phyloP scores from a whole-genome alignment of 768 basidiomycete genomes.

The Ramaria rubella region DNA sequence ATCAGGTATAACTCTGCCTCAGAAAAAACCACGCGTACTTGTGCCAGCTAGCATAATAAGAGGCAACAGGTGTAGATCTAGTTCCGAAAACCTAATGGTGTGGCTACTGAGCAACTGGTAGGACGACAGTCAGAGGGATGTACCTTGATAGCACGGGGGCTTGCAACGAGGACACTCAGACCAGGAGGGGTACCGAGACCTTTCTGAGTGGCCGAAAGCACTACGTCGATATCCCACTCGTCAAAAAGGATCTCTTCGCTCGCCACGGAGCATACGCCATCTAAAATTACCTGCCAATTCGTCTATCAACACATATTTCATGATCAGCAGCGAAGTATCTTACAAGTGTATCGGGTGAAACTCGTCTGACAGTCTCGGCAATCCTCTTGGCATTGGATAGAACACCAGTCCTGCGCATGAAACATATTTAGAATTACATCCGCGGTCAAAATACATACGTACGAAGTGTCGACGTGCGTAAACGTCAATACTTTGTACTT shows the following conservation, averaged over 20 bases:
- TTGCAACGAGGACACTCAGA: slow-evolving; percentile 78
- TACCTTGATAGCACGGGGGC: slow-evolving; percentile 69
- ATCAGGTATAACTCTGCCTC: neutral
- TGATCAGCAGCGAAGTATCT: slow-evolving; percentile 13
- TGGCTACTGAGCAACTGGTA: neutral
- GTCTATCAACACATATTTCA: slow-evolving; percentile 6
- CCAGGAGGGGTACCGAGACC: slow-evolving; percentile 93
- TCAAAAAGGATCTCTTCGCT: slow-evolving; percentile 95
- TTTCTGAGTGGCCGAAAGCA: slow-evolving; percentile 83
- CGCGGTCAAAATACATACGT: slow-evolving; percentile 13
- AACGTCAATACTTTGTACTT: slow-evolving; percentile 87
- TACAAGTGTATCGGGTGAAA: slow-evolving; percentile 84
- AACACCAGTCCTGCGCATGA: slow-evolving; percentile 45
- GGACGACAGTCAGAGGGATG: slow-evolving; percentile 6
- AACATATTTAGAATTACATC: neutral
- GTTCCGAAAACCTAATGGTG: slow-evolving; percentile 45
- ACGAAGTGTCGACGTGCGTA: slow-evolving; percentile 94
- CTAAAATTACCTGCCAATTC: slow-evolving; percentile 58
- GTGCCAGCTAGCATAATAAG: slow-evolving; percentile 89
- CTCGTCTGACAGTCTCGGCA: slow-evolving; percentile 58
- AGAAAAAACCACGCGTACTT: slow-evolving; percentile 39
- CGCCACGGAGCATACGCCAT: slow-evolving; percentile 95
- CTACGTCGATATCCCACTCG: slow-evolving; percentile 86
- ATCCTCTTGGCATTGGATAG: slow-evolving; percentile 78
- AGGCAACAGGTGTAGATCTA: slow-evolving; percentile 56